Base-by-base conservation (phyloP, 2,329 filamentous ascomycete species). In the Botrytis squamosa region DNA sequence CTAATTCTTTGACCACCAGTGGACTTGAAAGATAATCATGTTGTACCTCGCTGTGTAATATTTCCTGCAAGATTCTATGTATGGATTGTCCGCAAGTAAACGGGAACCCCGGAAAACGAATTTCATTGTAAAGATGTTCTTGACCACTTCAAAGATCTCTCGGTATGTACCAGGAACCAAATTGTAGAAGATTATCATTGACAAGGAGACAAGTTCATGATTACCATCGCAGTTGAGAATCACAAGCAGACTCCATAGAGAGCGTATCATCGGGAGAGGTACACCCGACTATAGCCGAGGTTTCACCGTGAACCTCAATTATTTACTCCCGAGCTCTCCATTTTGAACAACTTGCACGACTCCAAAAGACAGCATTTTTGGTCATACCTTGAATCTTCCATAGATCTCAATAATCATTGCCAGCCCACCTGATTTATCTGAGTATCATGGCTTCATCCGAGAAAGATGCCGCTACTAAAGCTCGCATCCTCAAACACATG, bases 401-500 rank as follows among this genome's bases (percentile, higher is more conserved):
- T 22, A 29, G 8, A 42, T 68, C 18, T 29, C 65, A 29, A 67
- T 4, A 25, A 10, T 12, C 33, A 18, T 25, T 29, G 12, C 16
- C 33, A 68, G 38, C 25, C n/a, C 20, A 18, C 22, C 10, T 14
- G 44, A 52, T 52, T 14, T 22, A 55, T 29, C 36, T 16, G 25
- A 29, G n/a, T 7, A 70, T 68, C 71, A 76, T 33, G 76, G 72
- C 67, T 73, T 75, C 71, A 42, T 68, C 49, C 46, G 42, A 76
- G 40, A 80, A 79, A 77, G 85, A 87, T 71, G 83, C 83, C 57
- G 85, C 84, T 0, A 83, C 85, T 74, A 89, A 89, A 80, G 79
- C 85, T 74, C 89, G 90, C 74, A 91, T 94, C 82, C 88, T 95
- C 80, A 86, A 86, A 49, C 95, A 98, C 85, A 96, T 98, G 93